phyloP scores from a whole-genome alignment of 1,284 basidiomycete genomes.

The Vanrija sp. region DNA sequence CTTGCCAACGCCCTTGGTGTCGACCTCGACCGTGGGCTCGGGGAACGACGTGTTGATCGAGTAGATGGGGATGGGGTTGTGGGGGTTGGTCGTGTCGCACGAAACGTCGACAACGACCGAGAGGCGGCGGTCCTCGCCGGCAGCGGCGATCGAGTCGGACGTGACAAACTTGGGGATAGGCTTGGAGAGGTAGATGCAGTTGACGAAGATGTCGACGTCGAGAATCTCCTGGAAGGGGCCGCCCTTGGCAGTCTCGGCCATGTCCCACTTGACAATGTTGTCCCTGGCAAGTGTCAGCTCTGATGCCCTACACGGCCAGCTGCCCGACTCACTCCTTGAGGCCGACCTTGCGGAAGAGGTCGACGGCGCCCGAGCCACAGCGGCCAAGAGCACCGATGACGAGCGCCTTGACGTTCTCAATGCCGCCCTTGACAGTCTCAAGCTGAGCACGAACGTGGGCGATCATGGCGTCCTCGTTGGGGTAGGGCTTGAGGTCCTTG shows the following conservation, averaged over 20 bases:
- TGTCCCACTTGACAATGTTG: conserved; percentile 96
- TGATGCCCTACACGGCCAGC: neutral
- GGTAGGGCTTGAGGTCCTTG: conserved; percentile 69
- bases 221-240: conserved; percentile 96
- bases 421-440: conserved; percentile 57
- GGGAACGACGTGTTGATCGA: conserved; percentile 92
- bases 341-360: conserved; percentile 90
- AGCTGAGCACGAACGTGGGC: conserved; percentile 64
- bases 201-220: conserved; percentile 97
- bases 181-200: conserved; percentile 96
- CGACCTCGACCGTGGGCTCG: conserved; percentile 85
- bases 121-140: conserved; percentile 67
- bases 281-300: conserved; percentile 55
- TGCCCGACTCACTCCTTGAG: conserved; percentile 67
- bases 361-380: conserved; percentile 94
- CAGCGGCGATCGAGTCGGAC: conserved; percentile 65
- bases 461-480: conserved; percentile 78
- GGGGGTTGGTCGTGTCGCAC: conserved; percentile 98
- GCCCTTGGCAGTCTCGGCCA: conserved; percentile 93
- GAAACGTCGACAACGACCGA: conserved; percentile 94
- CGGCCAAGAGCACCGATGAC: conserved; percentile 95
- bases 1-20: conserved; percentile 59
- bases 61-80: conserved; percentile 98
- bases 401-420: conserved; percentile 75
- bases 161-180: conserved; percentile 87